Evolutionary conservation across 192 early-diverging fungal species (phyloP).

Genomic region (Coemansia sp.): DNA sequence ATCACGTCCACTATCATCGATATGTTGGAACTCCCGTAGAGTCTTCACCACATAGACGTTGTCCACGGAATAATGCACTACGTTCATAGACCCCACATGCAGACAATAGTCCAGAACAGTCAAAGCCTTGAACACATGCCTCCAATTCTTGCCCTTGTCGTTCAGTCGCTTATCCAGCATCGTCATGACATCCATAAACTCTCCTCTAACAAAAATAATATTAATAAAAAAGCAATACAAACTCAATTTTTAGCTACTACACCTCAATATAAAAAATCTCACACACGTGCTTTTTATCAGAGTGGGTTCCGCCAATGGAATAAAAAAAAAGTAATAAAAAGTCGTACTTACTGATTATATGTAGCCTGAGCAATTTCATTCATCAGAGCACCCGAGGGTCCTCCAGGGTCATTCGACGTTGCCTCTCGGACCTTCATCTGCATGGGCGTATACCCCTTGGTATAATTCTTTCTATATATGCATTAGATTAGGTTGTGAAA

Average conservation of each 20-base stretch:
- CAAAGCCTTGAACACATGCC: constrained; percentile 96
- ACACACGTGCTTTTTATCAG: too few relatives aligned
- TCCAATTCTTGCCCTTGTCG: constrained; percentile 97
- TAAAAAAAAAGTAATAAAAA: neutral
- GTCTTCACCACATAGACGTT: constrained; percentile 95
- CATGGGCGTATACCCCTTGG: constrained; percentile 87
- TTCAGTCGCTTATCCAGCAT: constrained; percentile 97
- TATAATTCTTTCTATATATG: constrained; percentile 77
- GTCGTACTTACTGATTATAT: constrained; percentile 73
- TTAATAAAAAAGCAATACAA: too few relatives aligned
- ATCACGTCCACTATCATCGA: constrained; percentile 90
- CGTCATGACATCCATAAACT: constrained; percentile 96
- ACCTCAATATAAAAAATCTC: too few relatives aligned
- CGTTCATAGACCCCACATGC: constrained; percentile 79
- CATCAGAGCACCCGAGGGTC: constrained; percentile 76
- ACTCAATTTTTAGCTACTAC: too few relatives aligned
- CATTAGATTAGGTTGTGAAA: neutral
- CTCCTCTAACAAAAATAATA: constrained; percentile 55
- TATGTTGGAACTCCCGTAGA: constrained; percentile 93
- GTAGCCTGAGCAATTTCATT: constrained; percentile 82
- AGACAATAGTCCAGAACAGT: constrained; percentile 84
- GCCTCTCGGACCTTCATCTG: constrained; percentile 88
- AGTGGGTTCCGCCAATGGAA: too few relatives aligned
- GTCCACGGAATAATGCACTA: constrained; percentile 83
- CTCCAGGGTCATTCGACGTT: constrained; percentile 77